Percentiles rank a stretch among this genome's conserved stretches.
These are phyloP conservation scores for Verticillium isaacii DNA, from an alignment of 2,329 filamentous ascomycete species.

Conservation along the genomic window DNA sequence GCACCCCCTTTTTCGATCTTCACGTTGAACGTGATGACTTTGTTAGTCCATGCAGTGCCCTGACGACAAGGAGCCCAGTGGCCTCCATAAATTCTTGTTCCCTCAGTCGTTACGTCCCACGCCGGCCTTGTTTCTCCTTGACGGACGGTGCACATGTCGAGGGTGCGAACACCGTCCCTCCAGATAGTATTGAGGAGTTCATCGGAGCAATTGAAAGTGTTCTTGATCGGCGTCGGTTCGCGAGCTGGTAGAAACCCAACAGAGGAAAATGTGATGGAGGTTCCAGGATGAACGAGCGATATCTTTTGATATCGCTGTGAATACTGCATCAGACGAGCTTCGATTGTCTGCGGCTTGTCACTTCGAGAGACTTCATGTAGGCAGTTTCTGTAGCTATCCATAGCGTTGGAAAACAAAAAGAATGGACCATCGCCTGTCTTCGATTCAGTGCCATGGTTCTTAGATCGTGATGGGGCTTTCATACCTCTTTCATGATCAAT, in stretches of 20 bases:
- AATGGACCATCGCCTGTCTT: slow-evolving; percentile 5
- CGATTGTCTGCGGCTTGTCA: slow-evolving; percentile 1
- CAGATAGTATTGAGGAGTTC: slow-evolving; percentile 6
- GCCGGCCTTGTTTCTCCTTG: slow-evolving; percentile 3
- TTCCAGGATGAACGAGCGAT: neutral
- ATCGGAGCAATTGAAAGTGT: slow-evolving; percentile 3
- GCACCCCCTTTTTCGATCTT: slow-evolving; percentile 3
- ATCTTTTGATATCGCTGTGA: slow-evolving; percentile 5
- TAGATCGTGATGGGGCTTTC: neutral
- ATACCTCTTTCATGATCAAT: slow-evolving; percentile 5
- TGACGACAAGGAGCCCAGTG: slow-evolving; percentile 10
- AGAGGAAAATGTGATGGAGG: neutral
- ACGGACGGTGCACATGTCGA: slow-evolving; percentile 7
- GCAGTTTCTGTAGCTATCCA: slow-evolving; percentile 7
- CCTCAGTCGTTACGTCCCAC: slow-evolving; percentile 5
- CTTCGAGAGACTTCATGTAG: neutral
- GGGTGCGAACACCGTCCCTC: slow-evolving; percentile 3
- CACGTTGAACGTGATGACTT: neutral
- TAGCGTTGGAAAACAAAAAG: slow-evolving; percentile 9
- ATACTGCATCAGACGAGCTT: neutral
- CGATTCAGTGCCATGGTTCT: neutral
- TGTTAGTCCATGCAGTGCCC: slow-evolving; percentile 6
- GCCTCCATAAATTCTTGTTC: slow-evolving; percentile 3
- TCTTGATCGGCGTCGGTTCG: neutral
- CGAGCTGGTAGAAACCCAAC: neutral